phyloP scores from a whole-genome alignment of 2,329 filamentous ascomycete genomes.

The Fusarium floridanum region DNA sequence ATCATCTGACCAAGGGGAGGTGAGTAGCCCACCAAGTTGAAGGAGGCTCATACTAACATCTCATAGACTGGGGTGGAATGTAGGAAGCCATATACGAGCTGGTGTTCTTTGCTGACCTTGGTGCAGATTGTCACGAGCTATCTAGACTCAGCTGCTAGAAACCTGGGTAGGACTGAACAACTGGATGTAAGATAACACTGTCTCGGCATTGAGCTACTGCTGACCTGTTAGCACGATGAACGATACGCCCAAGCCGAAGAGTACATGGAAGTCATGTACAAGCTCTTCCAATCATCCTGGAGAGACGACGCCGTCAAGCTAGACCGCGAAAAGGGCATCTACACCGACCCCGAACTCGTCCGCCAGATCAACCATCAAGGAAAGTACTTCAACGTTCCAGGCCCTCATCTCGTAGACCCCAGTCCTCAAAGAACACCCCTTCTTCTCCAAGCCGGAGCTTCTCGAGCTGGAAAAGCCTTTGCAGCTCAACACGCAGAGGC shows the following conservation, averaged over 20 bases:
- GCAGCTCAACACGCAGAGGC: constrained; percentile 78
- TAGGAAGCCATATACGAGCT: constrained; percentile 42
- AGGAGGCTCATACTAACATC: neutral
- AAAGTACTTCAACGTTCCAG: constrained; percentile 73
- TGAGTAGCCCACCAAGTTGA: constrained; percentile 27
- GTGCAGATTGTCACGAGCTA: constrained; percentile 75
- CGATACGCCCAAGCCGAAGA: constrained; percentile 74
- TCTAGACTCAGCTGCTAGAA: constrained; percentile 76
- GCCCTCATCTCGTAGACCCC: constrained; percentile 75
- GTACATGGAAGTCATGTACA: constrained; percentile 74
- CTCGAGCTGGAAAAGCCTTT: constrained; percentile 73
- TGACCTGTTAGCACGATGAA: constrained; percentile 67
- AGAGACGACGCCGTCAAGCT: constrained; percentile 74
- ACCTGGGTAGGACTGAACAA: constrained; percentile 71
- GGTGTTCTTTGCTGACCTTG: constrained; percentile 44
- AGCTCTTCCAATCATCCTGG: constrained; percentile 77
- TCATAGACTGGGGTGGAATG: constrained; percentile 67
- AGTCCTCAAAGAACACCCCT: constrained; percentile 77
- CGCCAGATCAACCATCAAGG: constrained; percentile 75
- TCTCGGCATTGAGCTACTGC: neutral
- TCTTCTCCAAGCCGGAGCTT: constrained; percentile 78
- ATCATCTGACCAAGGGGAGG: constrained; percentile 75
- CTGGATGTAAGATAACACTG: constrained; percentile 39
- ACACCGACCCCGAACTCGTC: constrained; percentile 65
- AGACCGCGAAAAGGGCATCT: constrained; percentile 69